Conservation (phyloP, 2,329 filamentous ascomycete species). For the Monilinia fructigena region DNA sequence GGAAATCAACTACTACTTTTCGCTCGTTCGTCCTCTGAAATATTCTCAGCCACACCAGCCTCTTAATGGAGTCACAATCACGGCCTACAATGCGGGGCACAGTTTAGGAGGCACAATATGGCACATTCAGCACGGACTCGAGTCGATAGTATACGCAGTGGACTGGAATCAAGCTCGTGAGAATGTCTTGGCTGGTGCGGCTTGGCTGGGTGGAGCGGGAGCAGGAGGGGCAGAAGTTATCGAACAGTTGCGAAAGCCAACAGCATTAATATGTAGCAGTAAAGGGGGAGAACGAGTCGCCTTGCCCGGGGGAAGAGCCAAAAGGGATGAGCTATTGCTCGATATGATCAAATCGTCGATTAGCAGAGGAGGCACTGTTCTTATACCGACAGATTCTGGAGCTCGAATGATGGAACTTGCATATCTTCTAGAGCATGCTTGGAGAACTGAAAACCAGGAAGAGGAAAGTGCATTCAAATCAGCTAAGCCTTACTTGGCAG, state of each 20-base stretch:
- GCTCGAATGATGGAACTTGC: constrained; percentile 90
- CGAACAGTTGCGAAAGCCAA: constrained; percentile 89
- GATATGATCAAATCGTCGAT: constrained; percentile 79
- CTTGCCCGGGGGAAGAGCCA: constrained; percentile 70
- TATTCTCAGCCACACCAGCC: constrained; percentile 97
- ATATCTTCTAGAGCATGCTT: constrained; percentile 89
- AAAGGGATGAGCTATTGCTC: constrained; percentile 81
- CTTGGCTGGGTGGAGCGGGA: constrained; percentile 83
- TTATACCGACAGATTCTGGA: constrained; percentile 93
- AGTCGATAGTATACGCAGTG: constrained; percentile 95
- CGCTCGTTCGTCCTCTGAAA: constrained; percentile 85
- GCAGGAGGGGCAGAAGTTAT: constrained; percentile 85
- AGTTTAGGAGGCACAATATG: constrained; percentile 97
- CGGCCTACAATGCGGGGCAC: constrained; percentile 94
- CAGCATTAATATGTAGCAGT: constrained; percentile 88
- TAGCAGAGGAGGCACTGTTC: constrained; percentile 78
- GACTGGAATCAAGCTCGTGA: constrained; percentile 99
- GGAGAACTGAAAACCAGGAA: constrained; percentile 64
- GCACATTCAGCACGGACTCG: constrained; percentile 95
- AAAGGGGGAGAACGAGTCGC: constrained; percentile 71
- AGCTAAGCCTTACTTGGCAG: constrained; percentile 75
- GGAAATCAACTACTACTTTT: constrained; percentile 91
- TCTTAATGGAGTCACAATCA: constrained; percentile 87
- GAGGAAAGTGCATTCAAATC: constrained; percentile 52
- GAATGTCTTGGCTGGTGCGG: constrained; percentile 88